A percentile compares a stretch with the other conserved stretches of the same genome.
Evolutionary conservation across 495 filamentous ascomycete species (phyloP).

Genomic region (Hypoxylon fuscum): DNA sequence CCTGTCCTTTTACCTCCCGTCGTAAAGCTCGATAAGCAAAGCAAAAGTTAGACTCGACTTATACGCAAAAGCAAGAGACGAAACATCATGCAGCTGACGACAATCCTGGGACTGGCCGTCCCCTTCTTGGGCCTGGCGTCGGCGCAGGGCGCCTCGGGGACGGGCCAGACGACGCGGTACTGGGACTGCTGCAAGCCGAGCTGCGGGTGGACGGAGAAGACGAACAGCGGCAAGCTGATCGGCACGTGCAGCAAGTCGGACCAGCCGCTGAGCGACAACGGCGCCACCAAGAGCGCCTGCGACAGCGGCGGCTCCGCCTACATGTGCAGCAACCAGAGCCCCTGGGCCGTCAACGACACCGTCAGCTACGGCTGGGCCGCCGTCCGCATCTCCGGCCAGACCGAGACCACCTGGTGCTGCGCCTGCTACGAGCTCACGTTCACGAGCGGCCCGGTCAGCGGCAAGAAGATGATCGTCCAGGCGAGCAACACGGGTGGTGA

Average conservation of each 20-base stretch:
- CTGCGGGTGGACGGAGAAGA: conserved; percentile 70
- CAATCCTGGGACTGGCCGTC: conserved; percentile 23
- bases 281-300: conserved; percentile 57
- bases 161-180: conserved; percentile 69
- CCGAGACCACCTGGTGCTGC: conserved; percentile 70
- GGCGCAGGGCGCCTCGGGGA: conserved; percentile 45
- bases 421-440: conserved; percentile 74
- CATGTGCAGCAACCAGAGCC: conserved; percentile 70
- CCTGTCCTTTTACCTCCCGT: background rate
- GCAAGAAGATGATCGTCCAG: conserved; percentile 75
- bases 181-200: conserved; percentile 78
- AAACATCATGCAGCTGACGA: conserved; percentile 32
- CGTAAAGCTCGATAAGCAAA: background rate
- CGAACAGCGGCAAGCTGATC: conserved; percentile 50
- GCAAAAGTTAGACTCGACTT: background rate
- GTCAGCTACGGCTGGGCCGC: conserved; percentile 72
- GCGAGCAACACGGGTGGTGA: conserved; percentile 73
- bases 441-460: conserved; percentile 61
- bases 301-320: conserved; percentile 64
- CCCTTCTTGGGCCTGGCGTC: conserved; percentile 17
- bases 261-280: conserved; percentile 60
- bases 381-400: conserved; percentile 61
- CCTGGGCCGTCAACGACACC: conserved; percentile 68
- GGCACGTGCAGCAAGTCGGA: conserved; percentile 66
- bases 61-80: background rate